Base-by-base conservation (phyloP, 2,329 filamentous ascomycete genomes). In the Fusarium virguliforme region DNA sequence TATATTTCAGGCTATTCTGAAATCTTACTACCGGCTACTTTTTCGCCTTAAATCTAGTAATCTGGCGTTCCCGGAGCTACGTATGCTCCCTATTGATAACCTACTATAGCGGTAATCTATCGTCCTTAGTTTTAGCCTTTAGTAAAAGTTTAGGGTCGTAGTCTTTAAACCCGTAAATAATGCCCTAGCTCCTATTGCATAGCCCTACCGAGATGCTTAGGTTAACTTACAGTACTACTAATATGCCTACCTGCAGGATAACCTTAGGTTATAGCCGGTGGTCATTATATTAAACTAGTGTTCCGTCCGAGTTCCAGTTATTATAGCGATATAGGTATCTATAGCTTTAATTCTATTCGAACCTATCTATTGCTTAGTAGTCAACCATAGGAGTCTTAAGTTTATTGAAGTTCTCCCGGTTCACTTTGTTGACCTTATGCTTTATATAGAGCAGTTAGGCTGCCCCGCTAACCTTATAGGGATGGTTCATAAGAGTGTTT, bases 401-500 rank as follows among this genome's bases (percentile, higher is more conserved):
- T 24, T 50, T 58, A 24, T 59, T 38, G 30, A 75, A 75, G 6
- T 63, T 43, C 2, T 15, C 6, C 0, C 1, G 0, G 37, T 76
- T 76, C 22, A 73, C 35, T 1, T 30, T 4, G 0, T 40, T 1
- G 2, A 72, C 69, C 50, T 75, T 64, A 1, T 6, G 4, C 22
- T 30, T 68, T 1, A 51, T 73, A 10, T 62, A 66, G 2, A 71
- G 58, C 8, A 78, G 60, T 4, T 38, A 43, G 2, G 71, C 71
- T 1, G 69, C 75, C 6, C 68, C 62, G 0, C 78, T 71, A 0
- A 83, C 83, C 5, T 83, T 76, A 4, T 81, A 82, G 0, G 78
- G 65, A 58, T 87, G 84, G 24, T 86, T 79, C 61, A 88, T 80
- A 0, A 89, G 79, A 0, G 83, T 76, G 0, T 81, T 57, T 4